Percentiles rank a stretch among this genome's conserved stretches.
These are phyloP conservation scores for Saccharomyces hybrid DNA, from an alignment of 1,139 yeast species.

Conservation along the genomic window DNA sequence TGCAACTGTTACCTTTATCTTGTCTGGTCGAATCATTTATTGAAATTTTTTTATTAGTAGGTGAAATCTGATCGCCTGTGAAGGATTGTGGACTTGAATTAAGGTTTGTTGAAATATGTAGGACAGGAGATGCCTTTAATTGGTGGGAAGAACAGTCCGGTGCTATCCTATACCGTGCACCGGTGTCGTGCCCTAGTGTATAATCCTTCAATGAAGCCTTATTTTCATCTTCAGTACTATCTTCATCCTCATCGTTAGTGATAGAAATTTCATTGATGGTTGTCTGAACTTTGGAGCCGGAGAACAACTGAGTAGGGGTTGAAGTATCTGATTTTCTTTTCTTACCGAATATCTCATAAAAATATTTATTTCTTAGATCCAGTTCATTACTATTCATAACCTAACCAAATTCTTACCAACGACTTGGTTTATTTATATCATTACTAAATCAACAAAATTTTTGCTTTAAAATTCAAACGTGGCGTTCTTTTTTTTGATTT, in stretches of 20 bases:
- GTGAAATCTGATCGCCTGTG: background rate
- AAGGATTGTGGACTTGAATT: background rate
- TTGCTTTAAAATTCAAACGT: background rate
- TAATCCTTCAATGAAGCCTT: background rate
- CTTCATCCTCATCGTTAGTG: background rate
- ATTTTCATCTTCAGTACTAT: background rate
- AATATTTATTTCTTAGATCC: background rate
- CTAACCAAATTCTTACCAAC: background rate
- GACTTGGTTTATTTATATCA: background rate
- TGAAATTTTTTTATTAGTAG: background rate
- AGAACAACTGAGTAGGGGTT: background rate
- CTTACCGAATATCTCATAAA: background rate
- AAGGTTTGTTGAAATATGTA: background rate
- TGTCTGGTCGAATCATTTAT: background rate
- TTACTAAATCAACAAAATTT: background rate
- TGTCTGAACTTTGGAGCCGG: background rate
- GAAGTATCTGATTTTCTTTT: background rate
- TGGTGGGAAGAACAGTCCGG: background rate
- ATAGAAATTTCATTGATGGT: background rate
- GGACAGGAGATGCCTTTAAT: background rate
- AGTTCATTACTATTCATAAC: slow-evolving; percentile 1
- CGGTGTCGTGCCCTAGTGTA: background rate
- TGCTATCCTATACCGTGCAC: background rate
- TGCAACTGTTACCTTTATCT: no score
- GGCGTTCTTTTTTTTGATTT: background rate